Conservation (phyloP, 1,284 basidiomycete genomes). For the Ganoderma multipileum region DNA sequence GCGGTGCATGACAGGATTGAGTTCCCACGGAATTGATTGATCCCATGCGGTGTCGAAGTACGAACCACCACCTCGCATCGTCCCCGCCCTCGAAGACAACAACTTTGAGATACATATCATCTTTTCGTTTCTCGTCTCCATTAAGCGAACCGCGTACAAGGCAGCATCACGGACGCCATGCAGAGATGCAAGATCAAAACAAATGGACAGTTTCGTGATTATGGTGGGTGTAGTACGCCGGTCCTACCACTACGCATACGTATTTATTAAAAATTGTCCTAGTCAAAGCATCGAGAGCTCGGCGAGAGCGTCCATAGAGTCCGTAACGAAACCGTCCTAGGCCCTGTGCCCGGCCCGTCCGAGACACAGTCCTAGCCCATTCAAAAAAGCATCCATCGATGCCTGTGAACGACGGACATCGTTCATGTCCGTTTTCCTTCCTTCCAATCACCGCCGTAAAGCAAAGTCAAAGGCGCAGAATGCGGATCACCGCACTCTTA, state of each 20-base stretch:
- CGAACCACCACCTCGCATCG: no score
- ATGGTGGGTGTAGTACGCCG: neutral
- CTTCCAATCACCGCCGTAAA: neutral
- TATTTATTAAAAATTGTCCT: neutral
- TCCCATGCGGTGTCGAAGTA: no score
- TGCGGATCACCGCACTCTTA: neutral
- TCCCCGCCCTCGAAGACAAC: no score
- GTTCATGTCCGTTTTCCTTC: neutral
- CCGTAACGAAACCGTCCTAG: neutral
- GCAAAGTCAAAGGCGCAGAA: neutral
- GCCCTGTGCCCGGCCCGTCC: neutral
- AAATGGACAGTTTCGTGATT: slow-evolving; percentile 3
- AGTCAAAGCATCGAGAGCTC: neutral
- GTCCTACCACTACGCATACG: neutral
- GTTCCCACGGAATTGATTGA: no score
- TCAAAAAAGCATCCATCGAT: neutral
- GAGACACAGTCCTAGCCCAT: neutral
- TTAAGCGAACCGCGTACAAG: neutral
- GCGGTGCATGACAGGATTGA: no score
- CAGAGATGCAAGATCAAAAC: slow-evolving; percentile 1
- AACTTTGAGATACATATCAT: neutral
- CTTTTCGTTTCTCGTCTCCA: neutral
- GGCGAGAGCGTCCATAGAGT: neutral
- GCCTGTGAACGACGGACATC: neutral
- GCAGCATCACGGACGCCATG: neutral